Conservation (phyloP, 164 flowering plant species). For the Vitis riparia region DNA sequence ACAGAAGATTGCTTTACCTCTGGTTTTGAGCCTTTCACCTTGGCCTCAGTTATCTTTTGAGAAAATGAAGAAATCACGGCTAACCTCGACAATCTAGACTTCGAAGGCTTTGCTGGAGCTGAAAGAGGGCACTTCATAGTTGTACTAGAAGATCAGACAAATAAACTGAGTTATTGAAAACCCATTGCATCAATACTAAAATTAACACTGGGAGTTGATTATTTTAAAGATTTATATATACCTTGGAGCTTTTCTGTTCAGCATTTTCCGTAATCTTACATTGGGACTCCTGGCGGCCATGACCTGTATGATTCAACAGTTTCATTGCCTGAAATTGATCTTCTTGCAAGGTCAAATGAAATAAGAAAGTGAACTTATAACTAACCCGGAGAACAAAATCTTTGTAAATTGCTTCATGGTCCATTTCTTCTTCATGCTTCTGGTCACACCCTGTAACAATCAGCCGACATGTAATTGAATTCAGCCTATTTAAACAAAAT, state of each 20-base stretch:
- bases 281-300: conserved; percentile 99
- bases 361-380: background rate
- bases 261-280: conserved; percentile 45
- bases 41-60: conserved; percentile 35
- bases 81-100: conserved; percentile 58
- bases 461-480: no score
- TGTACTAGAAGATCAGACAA: conserved; percentile 28
- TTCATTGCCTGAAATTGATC: conserved; percentile 5
- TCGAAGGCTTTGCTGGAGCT: conserved; percentile 82
- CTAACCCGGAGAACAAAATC: conserved; percentile 82
- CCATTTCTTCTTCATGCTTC: conserved; percentile 82
- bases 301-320: conserved; percentile 41
- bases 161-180: conserved; percentile 4
- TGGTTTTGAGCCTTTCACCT: conserved; percentile 35
- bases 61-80: conserved; percentile 54
- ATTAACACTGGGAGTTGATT: background rate
- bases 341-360: background rate
- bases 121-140: conserved; percentile 69
- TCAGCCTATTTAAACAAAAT: background rate
- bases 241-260: conserved; percentile 47
- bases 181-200: background rate
- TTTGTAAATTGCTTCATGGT: conserved; percentile 67
- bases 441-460: conserved; percentile 74
- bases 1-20: conserved; percentile 39
- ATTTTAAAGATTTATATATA: conserved; percentile 10